Evolutionary conservation across 495 filamentous ascomycete species (phyloP).

Genomic region (Chaetomidium leptoderma): DNA sequence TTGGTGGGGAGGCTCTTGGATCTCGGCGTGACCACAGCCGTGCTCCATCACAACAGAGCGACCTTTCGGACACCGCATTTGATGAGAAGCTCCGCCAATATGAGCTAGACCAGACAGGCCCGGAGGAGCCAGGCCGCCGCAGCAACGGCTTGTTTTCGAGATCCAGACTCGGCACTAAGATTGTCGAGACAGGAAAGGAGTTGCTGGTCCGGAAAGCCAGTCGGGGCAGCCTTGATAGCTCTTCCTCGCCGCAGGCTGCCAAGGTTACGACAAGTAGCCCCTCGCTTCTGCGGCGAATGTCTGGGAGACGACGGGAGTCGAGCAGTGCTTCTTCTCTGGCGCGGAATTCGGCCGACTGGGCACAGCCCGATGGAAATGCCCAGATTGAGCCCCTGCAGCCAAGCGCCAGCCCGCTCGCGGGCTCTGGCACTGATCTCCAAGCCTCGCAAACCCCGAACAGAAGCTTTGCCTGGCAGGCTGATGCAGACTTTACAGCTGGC

Average conservation of each 20-base stretch:
- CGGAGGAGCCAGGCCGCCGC: slow-evolving; percentile 25
- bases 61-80: slow-evolving; percentile 28
- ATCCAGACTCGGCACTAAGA: slow-evolving; percentile 28
- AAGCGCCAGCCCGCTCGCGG: neutral
- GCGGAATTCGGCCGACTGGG: slow-evolving; percentile 7
- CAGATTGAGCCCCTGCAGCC: slow-evolving; percentile 27
- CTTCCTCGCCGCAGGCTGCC: slow-evolving; percentile 15
- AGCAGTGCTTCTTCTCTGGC: slow-evolving; percentile 5
- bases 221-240: slow-evolving; percentile 28
- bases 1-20: neutral
- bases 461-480: slow-evolving; percentile 52
- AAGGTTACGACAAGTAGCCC: slow-evolving; percentile 15
- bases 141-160: slow-evolving; percentile 33
- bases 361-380: slow-evolving; percentile 39
- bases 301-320: slow-evolving; percentile 20
- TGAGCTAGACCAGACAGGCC: slow-evolving; percentile 14
- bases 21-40: slow-evolving; percentile 17
- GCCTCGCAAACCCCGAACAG: slow-evolving; percentile 43
- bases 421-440: slow-evolving; percentile 33
- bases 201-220: slow-evolving; percentile 35
- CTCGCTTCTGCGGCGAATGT: slow-evolving; percentile 27
- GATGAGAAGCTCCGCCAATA: slow-evolving; percentile 31
- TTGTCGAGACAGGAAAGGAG: slow-evolving; percentile 33
- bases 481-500: slow-evolving; percentile 60
- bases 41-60: slow-evolving; percentile 19